Percentiles rank a stretch among this genome's conserved stretches.
These are phyloP conservation scores for Boletus subparvulus DNA, from an alignment of 768 basidiomycete species.

Conservation along the genomic window DNA sequence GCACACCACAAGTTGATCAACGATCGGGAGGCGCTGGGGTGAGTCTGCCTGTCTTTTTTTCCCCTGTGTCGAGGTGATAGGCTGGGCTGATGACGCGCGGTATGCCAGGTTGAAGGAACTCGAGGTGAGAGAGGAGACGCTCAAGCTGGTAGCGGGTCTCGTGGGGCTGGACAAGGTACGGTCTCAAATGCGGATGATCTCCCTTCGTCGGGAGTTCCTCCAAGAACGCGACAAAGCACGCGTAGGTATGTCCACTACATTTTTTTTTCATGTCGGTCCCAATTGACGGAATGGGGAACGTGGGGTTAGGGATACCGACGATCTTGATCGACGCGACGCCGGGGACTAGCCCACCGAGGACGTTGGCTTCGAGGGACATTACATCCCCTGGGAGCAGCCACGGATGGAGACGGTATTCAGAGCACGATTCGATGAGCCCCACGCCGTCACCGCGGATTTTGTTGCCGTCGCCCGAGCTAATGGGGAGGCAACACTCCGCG, in stretches of 20 bases:
- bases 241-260: neutral
- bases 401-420: neutral
- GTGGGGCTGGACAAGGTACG: constrained; percentile 84
- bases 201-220: constrained; percentile 67
- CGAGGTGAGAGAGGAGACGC: constrained; percentile 70
- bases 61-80: neutral
- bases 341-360: constrained; percentile 34
- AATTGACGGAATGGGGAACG: neutral
- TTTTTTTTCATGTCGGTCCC: neutral
- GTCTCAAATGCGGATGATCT: constrained; percentile 75
- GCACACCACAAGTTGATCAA: constrained; percentile 92
- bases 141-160: constrained; percentile 76
- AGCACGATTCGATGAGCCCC: constrained; percentile 4
- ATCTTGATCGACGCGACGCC: constrained; percentile 56
- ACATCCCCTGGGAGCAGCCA: constrained; percentile 36
- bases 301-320: constrained; percentile 57
- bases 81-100: neutral
- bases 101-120: constrained; percentile 73
- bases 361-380: constrained; percentile 53
- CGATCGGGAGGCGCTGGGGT: constrained; percentile 87
- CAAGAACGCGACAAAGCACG: constrained; percentile 46
- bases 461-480: constrained; percentile 16
- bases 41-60: constrained; percentile 32
- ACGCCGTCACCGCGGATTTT: constrained; percentile 9
- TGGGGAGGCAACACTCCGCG: constrained; percentile 38